Percentiles rank a stretch among this genome's conserved stretches.
Evolutionary conservation across 768 basidiomycete species (phyloP).

Genomic region (Mycena latifolia): DNA sequence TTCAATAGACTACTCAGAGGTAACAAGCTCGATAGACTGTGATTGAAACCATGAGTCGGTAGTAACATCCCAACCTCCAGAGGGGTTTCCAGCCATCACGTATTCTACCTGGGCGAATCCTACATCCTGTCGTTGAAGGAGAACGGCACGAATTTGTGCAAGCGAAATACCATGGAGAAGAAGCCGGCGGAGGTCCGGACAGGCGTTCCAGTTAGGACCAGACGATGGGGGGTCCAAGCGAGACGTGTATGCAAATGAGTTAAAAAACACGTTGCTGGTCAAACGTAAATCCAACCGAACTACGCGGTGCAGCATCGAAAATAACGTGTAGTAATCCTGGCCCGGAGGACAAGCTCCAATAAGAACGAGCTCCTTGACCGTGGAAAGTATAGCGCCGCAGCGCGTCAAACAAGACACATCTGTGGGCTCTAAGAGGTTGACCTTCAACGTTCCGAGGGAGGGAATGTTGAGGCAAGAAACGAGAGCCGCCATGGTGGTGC

Average conservation of each 20-base stretch:
- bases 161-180: neutral
- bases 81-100: too few relatives aligned
- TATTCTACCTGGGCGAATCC: too few relatives aligned
- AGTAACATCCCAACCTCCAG: too few relatives aligned
- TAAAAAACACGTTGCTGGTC: neutral
- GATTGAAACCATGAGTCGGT: too few relatives aligned
- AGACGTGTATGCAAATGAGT: neutral
- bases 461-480: neutral
- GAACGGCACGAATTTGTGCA: neutral
- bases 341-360: neutral
- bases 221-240: neutral
- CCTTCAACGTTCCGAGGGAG: neutral
- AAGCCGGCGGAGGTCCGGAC: neutral
- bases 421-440: neutral
- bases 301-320: neutral
- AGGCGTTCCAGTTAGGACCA: neutral
- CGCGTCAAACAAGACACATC: neutral
- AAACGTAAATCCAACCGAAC: neutral
- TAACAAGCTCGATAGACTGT: too few relatives aligned
- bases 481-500: neutral
- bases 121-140: neutral
- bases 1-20: too few relatives aligned
- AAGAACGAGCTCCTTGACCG: neutral
- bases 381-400: neutral
- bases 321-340: neutral